Base-by-base conservation (phyloP, 2,329 filamentous ascomycete genomes). In the Fusarium gaditjirri region DNA sequence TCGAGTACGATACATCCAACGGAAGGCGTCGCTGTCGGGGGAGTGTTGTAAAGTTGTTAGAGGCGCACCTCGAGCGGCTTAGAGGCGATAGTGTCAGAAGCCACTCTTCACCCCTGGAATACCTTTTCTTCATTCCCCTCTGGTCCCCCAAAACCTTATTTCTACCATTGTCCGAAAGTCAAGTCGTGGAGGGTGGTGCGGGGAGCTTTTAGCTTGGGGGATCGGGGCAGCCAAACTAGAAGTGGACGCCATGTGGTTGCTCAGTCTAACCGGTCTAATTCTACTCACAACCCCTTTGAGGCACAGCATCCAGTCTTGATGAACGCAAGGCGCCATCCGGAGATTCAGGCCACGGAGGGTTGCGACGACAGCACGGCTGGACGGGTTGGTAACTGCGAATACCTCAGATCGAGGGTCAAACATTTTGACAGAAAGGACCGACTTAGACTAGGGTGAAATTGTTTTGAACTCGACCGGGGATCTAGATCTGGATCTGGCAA, bases 101-200 rank as follows among this genome's bases (percentile, higher is more conserved):
- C 65, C 70, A 73, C 70, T 39, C 50, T 64, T 64, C 61, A 66
- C 62, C 58, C 64, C 70, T 47, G 38, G 43, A 61, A 23, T 59
- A 31, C 43, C 61, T 58, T 55, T 64, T 71, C 65, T 71, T 61
- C 61, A 60, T 67, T 67, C 66, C 61, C 68, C 44, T 72, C 59
- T 69, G 31, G 55, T 36, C 53, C 57, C 62, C 61, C 61, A 72
- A 75, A 76, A 74, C 74, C 71, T 66, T 66, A 39, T 66, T 73
- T 67, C 66, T 67, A 50, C 38, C 71, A 53, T 55, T 50, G 46
- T 54, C 61, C 47, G 36, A 46, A 68, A 55, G 54, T 59, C 61
- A 61, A 55, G 54, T 56, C 59, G 58, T 73, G 61, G 69, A 76
- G 63, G 61, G 71, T 72, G 69, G 55, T 71, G 58, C 54, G 56